phyloP scores from a whole-genome alignment of 495 filamentous ascomycete species.

The Annulohypoxylon moriforme region DNA sequence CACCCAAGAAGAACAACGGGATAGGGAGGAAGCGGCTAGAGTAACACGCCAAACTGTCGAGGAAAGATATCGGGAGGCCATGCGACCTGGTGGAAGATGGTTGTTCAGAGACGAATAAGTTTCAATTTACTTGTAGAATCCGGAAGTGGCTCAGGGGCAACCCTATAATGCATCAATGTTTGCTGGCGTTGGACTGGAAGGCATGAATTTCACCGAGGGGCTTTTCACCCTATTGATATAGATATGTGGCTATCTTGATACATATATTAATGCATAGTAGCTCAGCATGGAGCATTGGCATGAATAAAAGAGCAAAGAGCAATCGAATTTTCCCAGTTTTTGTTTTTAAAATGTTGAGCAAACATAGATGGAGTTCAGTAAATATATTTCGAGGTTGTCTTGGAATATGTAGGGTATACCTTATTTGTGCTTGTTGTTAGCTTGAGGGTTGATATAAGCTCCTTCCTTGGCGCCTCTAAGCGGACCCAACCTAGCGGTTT shows the following conservation, averaged over 20 bases:
- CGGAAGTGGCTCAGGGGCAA: constrained; percentile 3
- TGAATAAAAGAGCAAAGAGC: background rate
- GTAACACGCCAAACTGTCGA: constrained; percentile 71
- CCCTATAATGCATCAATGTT: background rate
- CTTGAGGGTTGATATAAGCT: too few species aligned
- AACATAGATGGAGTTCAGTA: background rate
- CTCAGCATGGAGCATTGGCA: too few species aligned
- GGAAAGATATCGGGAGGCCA: constrained; percentile 83
- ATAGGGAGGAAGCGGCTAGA: constrained; percentile 69
- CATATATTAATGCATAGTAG: background rate
- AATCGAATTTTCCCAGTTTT: background rate
- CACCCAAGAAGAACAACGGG: constrained; percentile 78
- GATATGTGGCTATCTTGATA: background rate
- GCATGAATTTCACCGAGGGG: background rate
- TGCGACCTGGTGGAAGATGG: constrained; percentile 79
- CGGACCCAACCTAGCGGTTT: background rate
- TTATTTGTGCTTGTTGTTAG: background rate
- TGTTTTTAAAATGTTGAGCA: background rate
- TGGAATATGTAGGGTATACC: background rate
- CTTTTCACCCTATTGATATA: background rate
- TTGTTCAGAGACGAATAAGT: constrained; percentile 80
- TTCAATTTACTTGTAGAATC: background rate
- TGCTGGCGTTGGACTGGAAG: background rate
- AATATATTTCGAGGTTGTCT: background rate
- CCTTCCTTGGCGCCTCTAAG: background rate